Evolutionary conservation across 1,139 yeast species (phyloP).

Genomic region (Candida buenavistaensis): DNA sequence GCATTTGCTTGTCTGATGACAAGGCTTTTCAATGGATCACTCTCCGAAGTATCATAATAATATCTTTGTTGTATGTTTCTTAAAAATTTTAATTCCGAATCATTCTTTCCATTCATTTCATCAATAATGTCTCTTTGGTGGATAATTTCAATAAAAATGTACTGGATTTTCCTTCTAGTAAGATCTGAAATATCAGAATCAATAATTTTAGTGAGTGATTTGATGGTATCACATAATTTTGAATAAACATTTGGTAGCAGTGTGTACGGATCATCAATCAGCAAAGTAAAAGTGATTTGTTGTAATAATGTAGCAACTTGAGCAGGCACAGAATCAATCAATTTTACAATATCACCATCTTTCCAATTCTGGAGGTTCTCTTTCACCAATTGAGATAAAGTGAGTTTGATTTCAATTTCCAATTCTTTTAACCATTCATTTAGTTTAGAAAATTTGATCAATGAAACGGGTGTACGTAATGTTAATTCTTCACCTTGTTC

Average conservation of each 20-base stretch:
- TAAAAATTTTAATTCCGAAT: slow-evolving; percentile 15
- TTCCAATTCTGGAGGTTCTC: slow-evolving; percentile 12
- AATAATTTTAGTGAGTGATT: slow-evolving; percentile 16
- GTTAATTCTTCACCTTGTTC: slow-evolving; percentile 61
- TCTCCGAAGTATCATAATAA: slow-evolving; percentile 27
- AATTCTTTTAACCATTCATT: slow-evolving; percentile 66
- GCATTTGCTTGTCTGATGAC: slow-evolving; percentile 55
- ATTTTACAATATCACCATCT: slow-evolving; percentile 5
- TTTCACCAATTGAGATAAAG: slow-evolving; percentile 39
- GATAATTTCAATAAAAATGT: slow-evolving; percentile 62
- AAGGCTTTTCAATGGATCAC: slow-evolving; percentile 36
- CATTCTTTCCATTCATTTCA: slow-evolving; percentile 19
- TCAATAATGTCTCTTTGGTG: slow-evolving; percentile 55
- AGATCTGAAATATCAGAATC: slow-evolving; percentile 26
- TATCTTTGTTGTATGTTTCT: slow-evolving; percentile 63
- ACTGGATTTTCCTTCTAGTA: slow-evolving; percentile 53
- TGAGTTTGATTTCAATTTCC: slow-evolving; percentile 52
- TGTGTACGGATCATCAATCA: slow-evolving; percentile 14
- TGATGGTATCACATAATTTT: slow-evolving; percentile 13
- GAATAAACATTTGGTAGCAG: slow-evolving; percentile 7
- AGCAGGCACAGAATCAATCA: slow-evolving; percentile 39
- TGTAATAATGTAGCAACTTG: slow-evolving; percentile 60
- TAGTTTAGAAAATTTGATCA: slow-evolving; percentile 42
- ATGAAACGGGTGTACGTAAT: slow-evolving; percentile 46
- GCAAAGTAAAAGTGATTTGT: slow-evolving; percentile 59